Percentiles rank a stretch among this genome's conserved stretches.
Evolutionary conservation across 306 rosid genomes (phyloP).

Genomic region (Fagus sylvatica): DNA sequence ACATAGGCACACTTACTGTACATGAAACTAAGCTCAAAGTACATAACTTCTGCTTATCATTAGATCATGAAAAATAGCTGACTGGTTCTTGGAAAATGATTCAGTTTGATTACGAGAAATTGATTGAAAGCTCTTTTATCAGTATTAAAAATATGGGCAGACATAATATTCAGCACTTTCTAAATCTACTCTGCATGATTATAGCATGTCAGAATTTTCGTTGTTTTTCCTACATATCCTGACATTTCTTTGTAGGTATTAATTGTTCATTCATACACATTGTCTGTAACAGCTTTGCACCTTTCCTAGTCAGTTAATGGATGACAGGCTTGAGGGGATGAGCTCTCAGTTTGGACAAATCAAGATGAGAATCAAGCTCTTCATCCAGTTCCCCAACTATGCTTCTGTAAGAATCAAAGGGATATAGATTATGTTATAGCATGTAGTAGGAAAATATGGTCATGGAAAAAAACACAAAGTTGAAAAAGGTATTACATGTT

Average conservation of each 20-base stretch:
- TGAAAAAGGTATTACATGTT: conserved; percentile 62
- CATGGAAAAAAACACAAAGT: conserved; percentile 4
- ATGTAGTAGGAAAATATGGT: background rate
- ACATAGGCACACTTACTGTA: too few relatives aligned
- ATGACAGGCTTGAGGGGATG: conserved; percentile 88
- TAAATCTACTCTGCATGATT: background rate
- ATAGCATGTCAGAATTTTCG: background rate
- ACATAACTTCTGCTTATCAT: too few relatives aligned
- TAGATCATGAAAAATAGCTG: too few relatives aligned
- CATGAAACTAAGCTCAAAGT: too few relatives aligned
- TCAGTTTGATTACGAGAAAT: too few relatives aligned
- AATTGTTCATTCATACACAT: background rate
- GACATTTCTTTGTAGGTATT: background rate
- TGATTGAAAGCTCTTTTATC: too few relatives aligned
- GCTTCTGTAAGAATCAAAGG: conserved; percentile 65
- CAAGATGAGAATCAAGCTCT: conserved; percentile 79
- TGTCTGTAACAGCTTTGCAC: conserved; percentile 7
- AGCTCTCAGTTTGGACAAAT: conserved; percentile 81
- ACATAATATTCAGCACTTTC: background rate
- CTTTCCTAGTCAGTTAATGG: conserved; percentile 45
- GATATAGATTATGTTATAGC: background rate
- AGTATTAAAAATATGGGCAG: too few relatives aligned
- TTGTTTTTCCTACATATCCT: background rate
- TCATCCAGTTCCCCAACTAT: conserved; percentile 95
- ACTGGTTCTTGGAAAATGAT: too few relatives aligned